Base-by-base conservation (phyloP, 768 basidiomycete genomes). In the Tephrocybe sp. region DNA sequence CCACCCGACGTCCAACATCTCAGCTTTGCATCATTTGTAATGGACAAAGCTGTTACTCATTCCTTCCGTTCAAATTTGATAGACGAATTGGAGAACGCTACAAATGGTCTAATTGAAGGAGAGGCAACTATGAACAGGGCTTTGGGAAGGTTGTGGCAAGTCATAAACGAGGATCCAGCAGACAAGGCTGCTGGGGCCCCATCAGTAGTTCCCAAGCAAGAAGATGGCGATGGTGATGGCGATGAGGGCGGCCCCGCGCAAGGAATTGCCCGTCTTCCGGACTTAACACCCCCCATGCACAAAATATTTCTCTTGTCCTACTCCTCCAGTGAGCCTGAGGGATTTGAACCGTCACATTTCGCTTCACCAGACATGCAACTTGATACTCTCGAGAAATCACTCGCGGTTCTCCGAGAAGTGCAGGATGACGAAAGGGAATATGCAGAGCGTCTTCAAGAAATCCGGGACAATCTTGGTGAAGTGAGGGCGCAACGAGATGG, bases 361-460 rank as follows among this genome's bases (percentile, higher is more conserved):
- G 68, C 79, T 5, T 77, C 78, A 3, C 80, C 82, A 18, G 81
- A 86, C 48, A 76, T 79, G 69, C 87, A 89, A 56, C 66, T 80
- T 50, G 84, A 83, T 40, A 83, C 71, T 12, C 62, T 93, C 47
- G 88, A 91, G 61, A 91, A 88, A 62, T 82, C 85, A 12, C 57
- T 92, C 30, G 79, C 84, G 13, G 76, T 80, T 2, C 67, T 93
- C 45, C 80, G 86, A 44, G 91, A 94, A 57, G 70, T 94, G 18
- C 86, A 89, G 56, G 91, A 93, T 59, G 91, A 94, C 57, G 87
- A 86, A 4, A 74, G 89, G 38, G 91, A 93, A 65, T 94, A 93
- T 61, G 82, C 87, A 4, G 91, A 92, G 60, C 79, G 91, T 22
- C 66, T 94, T 46, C 80, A 88, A 59, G 91, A 94, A 63, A 88